Conservation (phyloP, 164 flowering plant species). For the Platanus orientalis region DNA sequence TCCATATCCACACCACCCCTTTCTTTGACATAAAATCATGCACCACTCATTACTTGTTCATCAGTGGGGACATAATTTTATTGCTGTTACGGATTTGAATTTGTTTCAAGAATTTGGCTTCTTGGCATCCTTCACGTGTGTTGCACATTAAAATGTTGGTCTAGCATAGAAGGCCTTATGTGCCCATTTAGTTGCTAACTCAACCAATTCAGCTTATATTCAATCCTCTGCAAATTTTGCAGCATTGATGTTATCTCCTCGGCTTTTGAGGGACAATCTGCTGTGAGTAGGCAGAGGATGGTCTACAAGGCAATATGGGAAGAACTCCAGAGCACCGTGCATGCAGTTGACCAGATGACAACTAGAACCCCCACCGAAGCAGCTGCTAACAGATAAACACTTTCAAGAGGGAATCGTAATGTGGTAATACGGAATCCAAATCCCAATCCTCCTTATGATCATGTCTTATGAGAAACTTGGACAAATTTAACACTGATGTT, state of each 20-base stretch:
- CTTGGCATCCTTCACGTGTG: too few relatives aligned
- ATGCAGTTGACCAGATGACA: conserved; percentile 95
- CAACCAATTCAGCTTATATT: too few relatives aligned
- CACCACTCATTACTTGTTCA: too few relatives aligned
- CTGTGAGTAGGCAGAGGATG: conserved; percentile 96
- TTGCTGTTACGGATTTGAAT: too few relatives aligned
- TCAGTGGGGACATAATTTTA: too few relatives aligned
- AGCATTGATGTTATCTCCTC: conserved; percentile 82
- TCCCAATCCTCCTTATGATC: neutral
- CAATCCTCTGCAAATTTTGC: conserved; percentile 25
- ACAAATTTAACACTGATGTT: neutral
- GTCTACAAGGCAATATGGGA: conserved; percentile 97
- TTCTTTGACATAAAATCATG: too few relatives aligned
- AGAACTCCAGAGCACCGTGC: conserved; percentile 90
- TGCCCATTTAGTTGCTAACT: too few relatives aligned
- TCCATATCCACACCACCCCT: too few relatives aligned
- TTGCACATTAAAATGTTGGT: too few relatives aligned
- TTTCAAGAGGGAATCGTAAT: neutral
- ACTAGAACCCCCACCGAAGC: conserved; percentile 83
- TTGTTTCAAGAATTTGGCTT: too few relatives aligned
- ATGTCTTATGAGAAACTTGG: neutral
- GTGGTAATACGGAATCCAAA: neutral
- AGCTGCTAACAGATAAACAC: conserved; percentile 8
- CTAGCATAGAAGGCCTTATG: too few relatives aligned
- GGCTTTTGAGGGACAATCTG: conserved; percentile 77